Evolutionary conservation across 2,329 filamentous ascomycete species (phyloP), one percentile per base, ranked within the genome.

Genomic region (Plectosphaerella cucumerina): DNA sequence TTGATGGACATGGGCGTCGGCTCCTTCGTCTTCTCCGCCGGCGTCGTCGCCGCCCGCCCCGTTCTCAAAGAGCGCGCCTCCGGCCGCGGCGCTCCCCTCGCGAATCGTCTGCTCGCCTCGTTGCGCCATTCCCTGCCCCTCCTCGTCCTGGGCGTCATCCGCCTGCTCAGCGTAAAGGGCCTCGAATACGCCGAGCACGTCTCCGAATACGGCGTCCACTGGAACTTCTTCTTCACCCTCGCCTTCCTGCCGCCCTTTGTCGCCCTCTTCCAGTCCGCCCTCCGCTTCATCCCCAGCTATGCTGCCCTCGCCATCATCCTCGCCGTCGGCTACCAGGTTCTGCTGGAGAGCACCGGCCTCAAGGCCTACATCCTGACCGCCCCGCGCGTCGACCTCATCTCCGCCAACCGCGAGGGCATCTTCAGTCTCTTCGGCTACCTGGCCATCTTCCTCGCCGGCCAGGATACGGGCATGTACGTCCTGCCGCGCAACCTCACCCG

Each of bases 171-270:
- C 60, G 92, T 97, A 64, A 99, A 99, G 71, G 89, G 90, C 6
- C 75, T 97, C 26, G 91, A 97, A 65, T 99, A 99, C 65, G 92
- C 92, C 3, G 94, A 99, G 67, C 94, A 99, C 72, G 90, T 97
- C 52, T 91, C 90, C 14, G 94, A 99, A 66, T 99, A 99, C 64
- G 94, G 94, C 42, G 90, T 99, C 10, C 94, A 99, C 69, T 99
- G 94, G 94, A 99, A 99, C 69, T 99, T 99, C 70, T 99, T 99
- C 78, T 97, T 97, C 71, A 99, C 94, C 0, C 77, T 99, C 10
- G 92, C 85, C 6, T 81, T 97, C 45, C 73, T 99, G 21, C 90
- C 93, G 1, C 92, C 92, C 1, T 96, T 96, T 61, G 85, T 96
- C 48, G 91, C 93, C 23, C 67, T 94, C 0, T 89, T 93, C 54